Base-by-base conservation (phyloP, 352 stramenopile species). In the Albugo laibachii region DNA sequence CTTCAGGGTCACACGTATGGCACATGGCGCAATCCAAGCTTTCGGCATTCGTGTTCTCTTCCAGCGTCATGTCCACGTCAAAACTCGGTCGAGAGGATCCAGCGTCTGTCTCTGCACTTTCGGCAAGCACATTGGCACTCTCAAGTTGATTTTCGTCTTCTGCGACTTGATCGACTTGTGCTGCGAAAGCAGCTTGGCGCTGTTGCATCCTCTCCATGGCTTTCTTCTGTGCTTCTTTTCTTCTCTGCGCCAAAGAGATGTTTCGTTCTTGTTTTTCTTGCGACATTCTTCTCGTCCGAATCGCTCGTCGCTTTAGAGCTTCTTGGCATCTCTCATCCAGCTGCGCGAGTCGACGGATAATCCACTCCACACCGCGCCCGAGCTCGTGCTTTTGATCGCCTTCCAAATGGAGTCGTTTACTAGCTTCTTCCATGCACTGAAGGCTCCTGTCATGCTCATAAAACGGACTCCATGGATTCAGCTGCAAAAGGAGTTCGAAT, bases 321-420 rank as follows among this genome's bases (percentile, higher is more conserved):
- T 37, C 50, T 27, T 64, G 56, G 27, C 69, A 87, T 13, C 54
- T 46, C 12, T 45, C 52, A 48, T 67, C 65, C 21, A 79, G 57
- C 16, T 69, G 66, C 13, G 67, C 67, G 5, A 84, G 45, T 0
- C 75, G 61, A 50, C 82, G 75, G n/a, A 84, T 48, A 13, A 87
- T 47, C 75, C 75, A 87, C 50, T 87, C 75, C 24, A 87, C 63
- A 0, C 69, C 75, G 38, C 75, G 71, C 14, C 75, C 75, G 43
- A 84, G 78, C 55, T 87, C 75, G 49, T 87, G 75, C 48, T 87
- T 87, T 45, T 84, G 75, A 50, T 87, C 75, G 11, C 75, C 75
- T 39, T 87, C 75, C 19, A 87, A 46, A 19, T 19, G 20, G 8
- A 19, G 16, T 24, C 20, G 16, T 19, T 24, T 19, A 43, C 8